Percentiles rank a stretch among this genome's conserved stretches.
Evolutionary conservation across 2,329 filamentous ascomycete species (phyloP).

Genomic region (Clarireedia sp.): DNA sequence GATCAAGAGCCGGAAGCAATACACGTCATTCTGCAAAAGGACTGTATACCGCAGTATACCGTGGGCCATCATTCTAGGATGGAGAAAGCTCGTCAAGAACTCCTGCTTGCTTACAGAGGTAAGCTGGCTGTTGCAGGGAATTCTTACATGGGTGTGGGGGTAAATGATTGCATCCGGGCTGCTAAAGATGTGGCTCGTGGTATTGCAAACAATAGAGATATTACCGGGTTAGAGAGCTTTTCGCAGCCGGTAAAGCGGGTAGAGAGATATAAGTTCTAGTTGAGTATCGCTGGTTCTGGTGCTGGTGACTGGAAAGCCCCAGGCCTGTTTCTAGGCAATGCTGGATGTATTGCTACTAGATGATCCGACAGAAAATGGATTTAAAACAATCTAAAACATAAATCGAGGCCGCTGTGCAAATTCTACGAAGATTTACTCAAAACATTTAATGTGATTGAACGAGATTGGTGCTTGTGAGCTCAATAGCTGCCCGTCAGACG

Average conservation of each 20-base stretch:
- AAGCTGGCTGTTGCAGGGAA: slow-evolving; percentile 37
- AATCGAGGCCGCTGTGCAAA: no score
- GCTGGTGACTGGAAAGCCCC: no score
- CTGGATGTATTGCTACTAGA: no score
- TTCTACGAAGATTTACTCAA: no score
- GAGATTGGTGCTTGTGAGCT: no score
- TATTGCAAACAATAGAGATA: slow-evolving; percentile 28
- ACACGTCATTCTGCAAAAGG: slow-evolving; percentile 50
- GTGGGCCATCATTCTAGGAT: slow-evolving; percentile 55
- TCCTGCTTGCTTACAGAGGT: slow-evolving; percentile 26
- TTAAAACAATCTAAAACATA: no score
- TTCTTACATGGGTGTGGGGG: slow-evolving; percentile 39
- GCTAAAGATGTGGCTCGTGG: slow-evolving; percentile 45
- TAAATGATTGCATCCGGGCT: slow-evolving; percentile 48
- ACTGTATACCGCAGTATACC: slow-evolving; percentile 87
- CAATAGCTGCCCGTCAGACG: no score
- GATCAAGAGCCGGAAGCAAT: slow-evolving; percentile 50
- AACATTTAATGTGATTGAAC: no score
- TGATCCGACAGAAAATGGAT: no score
- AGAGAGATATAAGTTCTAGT: not conserved
- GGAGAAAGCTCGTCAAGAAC: slow-evolving; percentile 24
- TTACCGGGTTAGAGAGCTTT: slow-evolving; percentile 32
- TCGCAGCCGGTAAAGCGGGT: not conserved
- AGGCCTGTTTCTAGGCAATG: no score
- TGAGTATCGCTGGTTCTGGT: not conserved